These are phyloP conservation scores for Crithidia expoeki DNA, from an alignment of 208 protist species.

Conservation along the genomic window DNA sequence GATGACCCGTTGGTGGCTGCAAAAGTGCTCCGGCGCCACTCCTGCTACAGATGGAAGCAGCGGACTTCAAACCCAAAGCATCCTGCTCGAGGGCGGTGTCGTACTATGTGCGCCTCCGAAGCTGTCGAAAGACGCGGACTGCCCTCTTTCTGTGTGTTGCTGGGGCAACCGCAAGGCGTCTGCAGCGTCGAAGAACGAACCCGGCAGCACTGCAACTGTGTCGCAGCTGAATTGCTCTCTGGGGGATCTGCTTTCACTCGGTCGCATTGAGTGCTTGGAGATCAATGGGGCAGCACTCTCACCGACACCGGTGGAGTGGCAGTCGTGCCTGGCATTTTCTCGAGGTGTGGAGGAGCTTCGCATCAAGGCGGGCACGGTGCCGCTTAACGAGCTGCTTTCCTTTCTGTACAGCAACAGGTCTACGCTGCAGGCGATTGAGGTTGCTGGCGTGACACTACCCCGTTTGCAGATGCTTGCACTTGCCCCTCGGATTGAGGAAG, in stretches of 20 bases:
- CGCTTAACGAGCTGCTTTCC: slow-evolving; percentile 33
- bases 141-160: slow-evolving; percentile 17
- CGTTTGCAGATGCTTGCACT: slow-evolving; percentile 33
- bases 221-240: slow-evolving; percentile 20
- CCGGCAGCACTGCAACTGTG: slow-evolving; percentile 3
- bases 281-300: slow-evolving; percentile 19
- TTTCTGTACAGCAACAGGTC: slow-evolving; percentile 24
- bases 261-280: slow-evolving; percentile 25
- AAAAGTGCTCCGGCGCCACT: slow-evolving; percentile 12
- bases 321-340: slow-evolving; percentile 19
- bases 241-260: slow-evolving; percentile 34
- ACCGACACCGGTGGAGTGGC: slow-evolving; percentile 11
- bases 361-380: slow-evolving; percentile 18
- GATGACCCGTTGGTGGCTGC: slow-evolving; percentile 35
- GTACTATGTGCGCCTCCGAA: slow-evolving; percentile 3
- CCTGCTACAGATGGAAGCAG: neutral
- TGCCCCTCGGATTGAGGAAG: slow-evolving; percentile 19
- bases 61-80: neutral
- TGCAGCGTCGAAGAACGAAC: slow-evolving; percentile 12
- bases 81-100: neutral
- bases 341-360: slow-evolving; percentile 21
- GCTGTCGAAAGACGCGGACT: slow-evolving; percentile 13
- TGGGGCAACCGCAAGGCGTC: slow-evolving; percentile 18
- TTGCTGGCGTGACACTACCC: slow-evolving; percentile 18
- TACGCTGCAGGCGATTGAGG: slow-evolving; percentile 27